Percentiles rank a stretch among this genome's conserved stretches.
phyloP scores from a whole-genome alignment of 352 stramenopile species.

The Elongisporangium senticosum region DNA sequence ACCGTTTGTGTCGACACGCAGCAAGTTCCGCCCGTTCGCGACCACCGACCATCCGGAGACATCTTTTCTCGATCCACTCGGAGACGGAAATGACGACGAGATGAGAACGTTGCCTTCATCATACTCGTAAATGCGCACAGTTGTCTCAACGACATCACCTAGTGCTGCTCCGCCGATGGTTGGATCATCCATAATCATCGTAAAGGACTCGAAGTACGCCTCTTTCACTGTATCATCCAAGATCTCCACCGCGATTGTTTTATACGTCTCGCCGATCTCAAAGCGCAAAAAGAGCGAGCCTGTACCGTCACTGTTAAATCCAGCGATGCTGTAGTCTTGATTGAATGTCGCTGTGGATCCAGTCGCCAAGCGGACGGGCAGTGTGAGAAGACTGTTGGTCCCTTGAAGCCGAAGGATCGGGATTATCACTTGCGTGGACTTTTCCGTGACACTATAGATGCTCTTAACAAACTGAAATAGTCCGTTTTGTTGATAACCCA shows the following conservation, averaged over 20 bases:
- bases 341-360: constrained; percentile 27
- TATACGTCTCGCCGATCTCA: constrained; percentile 33
- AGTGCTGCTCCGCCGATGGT: constrained; percentile 18
- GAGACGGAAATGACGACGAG: constrained; percentile 22
- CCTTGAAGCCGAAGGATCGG: constrained; percentile 53
- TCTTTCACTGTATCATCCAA: constrained; percentile 38
- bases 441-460: constrained; percentile 58
- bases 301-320: constrained; percentile 12
- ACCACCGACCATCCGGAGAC: constrained; percentile 42
- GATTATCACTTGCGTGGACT: constrained; percentile 29
- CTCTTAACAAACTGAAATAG: constrained; percentile 55
- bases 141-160: constrained; percentile 23
- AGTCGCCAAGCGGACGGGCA: constrained; percentile 30
- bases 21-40: constrained; percentile 29
- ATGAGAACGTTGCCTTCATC: constrained; percentile 24
- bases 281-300: constrained; percentile 42
- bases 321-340: constrained; percentile 31
- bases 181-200: constrained; percentile 25
- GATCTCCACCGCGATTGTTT: constrained; percentile 44
- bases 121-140: constrained; percentile 62
- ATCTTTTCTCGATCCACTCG: constrained; percentile 8
- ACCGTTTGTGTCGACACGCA: constrained; percentile 48
- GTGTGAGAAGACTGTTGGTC: constrained; percentile 23
- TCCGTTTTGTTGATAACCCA: constrained; percentile 52
- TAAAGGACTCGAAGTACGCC: constrained; percentile 50